Base-by-base conservation (phyloP, 257 asterid genomes). In the Thymus mandschuricus region DNA sequence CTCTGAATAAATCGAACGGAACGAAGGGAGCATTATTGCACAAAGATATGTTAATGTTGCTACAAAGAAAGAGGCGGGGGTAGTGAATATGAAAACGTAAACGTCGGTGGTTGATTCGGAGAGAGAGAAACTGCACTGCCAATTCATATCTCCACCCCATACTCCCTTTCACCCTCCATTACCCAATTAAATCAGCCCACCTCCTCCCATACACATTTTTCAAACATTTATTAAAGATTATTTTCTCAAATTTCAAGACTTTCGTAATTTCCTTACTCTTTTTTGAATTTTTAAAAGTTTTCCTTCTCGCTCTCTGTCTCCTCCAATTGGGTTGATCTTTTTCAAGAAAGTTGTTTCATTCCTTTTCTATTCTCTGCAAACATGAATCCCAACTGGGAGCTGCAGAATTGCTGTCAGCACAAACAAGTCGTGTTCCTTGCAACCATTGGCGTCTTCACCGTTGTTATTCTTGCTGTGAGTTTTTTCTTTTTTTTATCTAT, bases 311-410 rank as follows among this genome's bases (percentile, higher is more conserved):
- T 27, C 54, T 44, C 3, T n/a, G 45, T 27, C 61, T 33, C 60
- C 69, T 28, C 29, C 71, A 51, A 35, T 28, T 30, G 71, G 75
- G 64, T 55, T 70, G 50, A 63, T 66, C 69, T 34, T 44, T 44
- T 44, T 44, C 13, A 44, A 44, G 6, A 33, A 28, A 38, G 11
- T 8, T 50, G 10, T 73, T 44, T 21, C 7, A 15, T 41, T 13
- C 8, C 49, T 8, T 68, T 40, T 68, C 27, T 48, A 6, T 44
- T 27, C 35, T 34, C 29, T 62, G 73, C n/a, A 41, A 71, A 57
- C 29, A 82, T 87, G 92, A 75, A 82, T 66, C 89, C 89, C 74
- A 89, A 91, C 66, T 91, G 97, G 97, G 97, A 89, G 81, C 89
- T 91, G 75, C 79, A 41, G 77, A 73, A 80, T 68, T 91, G 95